Conservation (phyloP, 352 stramenopile genomes). For the Albugo laibachii region DNA sequence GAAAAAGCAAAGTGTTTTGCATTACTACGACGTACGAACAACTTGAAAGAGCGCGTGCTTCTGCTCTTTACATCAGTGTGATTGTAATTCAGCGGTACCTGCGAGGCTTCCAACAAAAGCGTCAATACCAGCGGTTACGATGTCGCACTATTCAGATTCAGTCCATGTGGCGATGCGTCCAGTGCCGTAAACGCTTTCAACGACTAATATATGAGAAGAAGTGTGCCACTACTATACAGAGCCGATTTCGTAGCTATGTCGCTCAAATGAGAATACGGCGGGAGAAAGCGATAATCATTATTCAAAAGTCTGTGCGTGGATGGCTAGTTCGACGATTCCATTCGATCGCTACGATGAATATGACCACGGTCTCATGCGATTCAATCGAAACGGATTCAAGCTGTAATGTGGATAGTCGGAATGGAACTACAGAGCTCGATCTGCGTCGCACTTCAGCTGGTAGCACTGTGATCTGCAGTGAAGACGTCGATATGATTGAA, state of each 20-base stretch:
- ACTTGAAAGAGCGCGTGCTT: conserved; percentile 31
- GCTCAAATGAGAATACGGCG: conserved; percentile 18
- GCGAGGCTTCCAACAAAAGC: conserved; percentile 29
- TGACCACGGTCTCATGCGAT: too few species aligned
- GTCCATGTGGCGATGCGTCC: conserved; percentile 22
- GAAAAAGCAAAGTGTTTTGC: conserved; percentile 70
- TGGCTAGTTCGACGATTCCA: conserved; percentile 64
- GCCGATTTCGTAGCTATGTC: conserved; percentile 21
- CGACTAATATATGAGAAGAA: conserved; percentile 16
- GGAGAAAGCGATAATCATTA: conserved; percentile 23
- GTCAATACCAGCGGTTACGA: conserved; percentile 25
- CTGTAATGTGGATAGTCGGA: too few species aligned
- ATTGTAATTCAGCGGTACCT: conserved; percentile 58
- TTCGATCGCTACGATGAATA: conserved; percentile 30
- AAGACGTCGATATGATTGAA: too few species aligned
- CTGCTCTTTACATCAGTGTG: conserved; percentile 49
- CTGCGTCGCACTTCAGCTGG: too few species aligned
- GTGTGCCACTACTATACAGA: conserved; percentile 30
- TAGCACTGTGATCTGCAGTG: too few species aligned
- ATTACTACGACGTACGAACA: conserved; percentile 43
- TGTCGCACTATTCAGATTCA: conserved; percentile 30
- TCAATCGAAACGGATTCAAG: too few species aligned
- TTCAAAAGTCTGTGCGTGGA: conserved; percentile 64
- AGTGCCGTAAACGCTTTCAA: conserved; percentile 22
- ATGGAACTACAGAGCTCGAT: too few species aligned